Conservation (phyloP, 768 basidiomycete genomes). For the Saitozyma podzolica region DNA sequence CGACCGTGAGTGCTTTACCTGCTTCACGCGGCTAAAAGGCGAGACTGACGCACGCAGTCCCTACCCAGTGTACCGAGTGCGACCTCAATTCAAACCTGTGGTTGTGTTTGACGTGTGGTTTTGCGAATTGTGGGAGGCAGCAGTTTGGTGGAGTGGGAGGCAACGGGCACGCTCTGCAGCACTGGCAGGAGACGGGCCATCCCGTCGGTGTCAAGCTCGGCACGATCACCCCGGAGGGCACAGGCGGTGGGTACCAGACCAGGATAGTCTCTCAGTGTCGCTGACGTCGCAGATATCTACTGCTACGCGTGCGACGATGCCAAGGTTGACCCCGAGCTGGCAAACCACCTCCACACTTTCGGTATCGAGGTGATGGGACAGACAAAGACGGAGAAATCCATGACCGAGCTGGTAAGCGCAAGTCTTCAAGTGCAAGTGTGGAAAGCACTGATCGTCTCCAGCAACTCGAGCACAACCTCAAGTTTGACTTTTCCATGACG, state of each 20-base stretch:
- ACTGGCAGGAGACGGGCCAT: constrained; percentile 72
- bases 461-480: constrained; percentile 97
- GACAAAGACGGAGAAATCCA: constrained; percentile 90
- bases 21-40: not conserved
- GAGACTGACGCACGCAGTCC: constrained; percentile 56
- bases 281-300: constrained; percentile 68
- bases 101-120: constrained; percentile 90
- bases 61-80: constrained; percentile 78
- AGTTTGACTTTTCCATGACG: constrained; percentile 89
- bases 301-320: constrained; percentile 90
- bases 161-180: constrained; percentile 83
- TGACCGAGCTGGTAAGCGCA: constrained; percentile 81
- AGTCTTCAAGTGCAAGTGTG: not conserved
- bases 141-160: constrained; percentile 80
- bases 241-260: constrained; percentile 64
- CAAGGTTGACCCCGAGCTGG: constrained; percentile 71
- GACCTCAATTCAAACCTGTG: constrained; percentile 88
- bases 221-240: constrained; percentile 93
- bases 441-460: constrained; percentile 36
- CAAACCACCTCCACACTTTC: constrained; percentile 71
- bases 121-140: constrained; percentile 81
- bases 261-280: not conserved
- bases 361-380: constrained; percentile 81
- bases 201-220: constrained; percentile 88
- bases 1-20: constrained; percentile 20